Percentiles rank a stretch among this genome's conserved stretches.
phyloP scores from a whole-genome alignment of 176 grass and related monocot genomes.

The Aegilops sharonensis region DNA sequence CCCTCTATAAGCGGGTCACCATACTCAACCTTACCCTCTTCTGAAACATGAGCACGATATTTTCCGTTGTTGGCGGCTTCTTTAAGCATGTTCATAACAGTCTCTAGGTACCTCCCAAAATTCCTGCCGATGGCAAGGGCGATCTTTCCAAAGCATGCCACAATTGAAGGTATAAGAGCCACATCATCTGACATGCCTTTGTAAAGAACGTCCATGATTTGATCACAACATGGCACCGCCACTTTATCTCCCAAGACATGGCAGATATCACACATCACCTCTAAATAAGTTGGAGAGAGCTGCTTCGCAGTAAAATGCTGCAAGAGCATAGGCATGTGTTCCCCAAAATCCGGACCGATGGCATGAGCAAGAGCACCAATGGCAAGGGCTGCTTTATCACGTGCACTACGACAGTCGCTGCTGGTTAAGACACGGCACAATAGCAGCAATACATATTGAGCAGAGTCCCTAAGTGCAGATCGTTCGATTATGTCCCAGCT shows the following conservation, averaged over 20 bases:
- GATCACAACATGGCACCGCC: constrained; percentile 57
- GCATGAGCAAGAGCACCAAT: constrained; percentile 78
- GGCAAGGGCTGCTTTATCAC: constrained; percentile 84
- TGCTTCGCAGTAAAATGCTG: constrained; percentile 72
- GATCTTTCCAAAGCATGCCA: constrained; percentile 81
- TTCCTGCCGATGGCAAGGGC: constrained; percentile 74
- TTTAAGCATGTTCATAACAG: constrained; percentile 69
- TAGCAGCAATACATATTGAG: constrained; percentile 68
- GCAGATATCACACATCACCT: constrained; percentile 74
- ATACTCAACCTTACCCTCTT: constrained; percentile 78
- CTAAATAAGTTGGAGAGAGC: constrained; percentile 73
- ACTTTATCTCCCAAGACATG: constrained; percentile 73
- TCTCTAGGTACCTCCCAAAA: constrained; percentile 73
- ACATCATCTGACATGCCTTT: constrained; percentile 60
- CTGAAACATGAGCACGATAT: constrained; percentile 34
- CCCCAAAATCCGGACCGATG: constrained; percentile 62
- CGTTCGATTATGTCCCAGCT: neutral
- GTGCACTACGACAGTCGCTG: constrained; percentile 59
- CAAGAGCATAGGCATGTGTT: constrained; percentile 77
- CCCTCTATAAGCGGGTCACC: constrained; percentile 65
- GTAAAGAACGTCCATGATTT: constrained; percentile 73
- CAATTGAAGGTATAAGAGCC: constrained; percentile 62
- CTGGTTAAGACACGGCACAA: constrained; percentile 63
- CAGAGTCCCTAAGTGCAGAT: constrained; percentile 13
- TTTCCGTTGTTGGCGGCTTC: constrained; percentile 42